Evolutionary conservation across 164 flowering plant genomes (phyloP).

Genomic region (Piper longum): DNA sequence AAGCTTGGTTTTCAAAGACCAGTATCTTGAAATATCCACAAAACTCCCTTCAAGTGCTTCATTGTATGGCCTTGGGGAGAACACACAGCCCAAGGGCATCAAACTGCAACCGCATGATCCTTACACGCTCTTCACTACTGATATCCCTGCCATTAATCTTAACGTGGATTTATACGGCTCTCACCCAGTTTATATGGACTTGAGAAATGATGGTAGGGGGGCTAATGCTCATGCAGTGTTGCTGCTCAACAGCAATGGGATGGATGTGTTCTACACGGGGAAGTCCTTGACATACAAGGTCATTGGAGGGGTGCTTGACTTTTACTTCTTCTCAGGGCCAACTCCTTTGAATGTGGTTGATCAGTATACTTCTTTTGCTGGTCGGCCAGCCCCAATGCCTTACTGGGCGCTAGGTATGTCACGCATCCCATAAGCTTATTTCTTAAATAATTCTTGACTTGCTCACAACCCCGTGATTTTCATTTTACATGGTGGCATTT

Average conservation of each 20-base stretch:
- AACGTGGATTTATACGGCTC: constrained; percentile 82
- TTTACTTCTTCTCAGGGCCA: constrained; percentile 85
- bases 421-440: neutral
- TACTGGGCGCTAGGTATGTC: constrained; percentile 91
- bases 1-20: constrained; percentile 82
- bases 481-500: no score
- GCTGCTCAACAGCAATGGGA: constrained; percentile 87
- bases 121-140: constrained; percentile 79
- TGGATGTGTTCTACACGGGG: constrained; percentile 89
- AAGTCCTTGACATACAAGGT: constrained; percentile 75
- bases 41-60: constrained; percentile 67
- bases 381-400: constrained; percentile 98
- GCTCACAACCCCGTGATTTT: neutral
- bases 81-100: constrained; percentile 81
- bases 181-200: constrained; percentile 95
- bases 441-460: neutral
- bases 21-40: constrained; percentile 81
- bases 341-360: constrained; percentile 71
- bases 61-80: constrained; percentile 89
- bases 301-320: constrained; percentile 90
- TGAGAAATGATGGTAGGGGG: constrained; percentile 53
- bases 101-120: constrained; percentile 70
- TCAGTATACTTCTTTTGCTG: constrained; percentile 72
- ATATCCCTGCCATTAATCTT: constrained; percentile 70
- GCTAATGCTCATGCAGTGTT: constrained; percentile 63